These are phyloP conservation scores for Chaetomiaceae sp. DNA, from an alignment of 2,329 filamentous ascomycete genomes.

Conservation along the genomic window DNA sequence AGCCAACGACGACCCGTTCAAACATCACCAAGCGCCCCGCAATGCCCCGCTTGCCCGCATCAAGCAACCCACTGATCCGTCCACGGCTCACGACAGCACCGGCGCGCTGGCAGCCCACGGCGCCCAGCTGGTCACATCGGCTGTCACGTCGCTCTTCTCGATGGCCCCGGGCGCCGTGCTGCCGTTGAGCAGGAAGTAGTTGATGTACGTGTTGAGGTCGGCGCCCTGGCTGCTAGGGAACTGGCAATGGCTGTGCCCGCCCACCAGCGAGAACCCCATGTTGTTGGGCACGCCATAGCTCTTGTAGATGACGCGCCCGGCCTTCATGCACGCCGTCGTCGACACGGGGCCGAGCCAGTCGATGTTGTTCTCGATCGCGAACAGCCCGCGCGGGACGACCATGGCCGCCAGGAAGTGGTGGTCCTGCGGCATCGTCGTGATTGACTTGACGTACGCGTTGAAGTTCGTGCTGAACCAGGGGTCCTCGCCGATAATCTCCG, in stretches of 20 bases:
- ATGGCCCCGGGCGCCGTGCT: constrained; percentile 30
- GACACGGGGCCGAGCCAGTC: constrained; percentile 54
- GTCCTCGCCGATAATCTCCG: constrained; percentile 54
- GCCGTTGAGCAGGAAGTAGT: constrained; percentile 44
- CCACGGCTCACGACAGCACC: constrained; percentile 26
- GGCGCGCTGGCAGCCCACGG: constrained; percentile 34
- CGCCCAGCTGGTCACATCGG: constrained; percentile 35
- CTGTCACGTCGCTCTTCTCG: constrained; percentile 35
- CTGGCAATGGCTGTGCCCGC: constrained; percentile 48
- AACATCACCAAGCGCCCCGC: too few species aligned
- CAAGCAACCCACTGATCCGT: too few species aligned
- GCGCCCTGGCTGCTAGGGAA: constrained; percentile 48
- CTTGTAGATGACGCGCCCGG: constrained; percentile 47
- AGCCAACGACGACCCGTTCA: too few species aligned
- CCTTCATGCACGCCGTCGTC: constrained; percentile 53
- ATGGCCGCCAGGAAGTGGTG: constrained; percentile 54
- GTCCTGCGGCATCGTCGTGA: constrained; percentile 45
- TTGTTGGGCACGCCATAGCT: constrained; percentile 45
- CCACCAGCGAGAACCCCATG: constrained; percentile 53
- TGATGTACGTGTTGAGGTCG: constrained; percentile 49
- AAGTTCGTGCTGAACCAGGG: constrained; percentile 56
- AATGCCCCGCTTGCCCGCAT: too few species aligned
- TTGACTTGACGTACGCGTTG: constrained; percentile 43
- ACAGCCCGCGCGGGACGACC: constrained; percentile 49
- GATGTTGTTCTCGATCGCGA: constrained; percentile 52